A percentile compares a stretch with the other conserved stretches of the same genome.
Evolutionary conservation across 257 asterid species (phyloP).

Genomic region (Solanum appendiculatum): DNA sequence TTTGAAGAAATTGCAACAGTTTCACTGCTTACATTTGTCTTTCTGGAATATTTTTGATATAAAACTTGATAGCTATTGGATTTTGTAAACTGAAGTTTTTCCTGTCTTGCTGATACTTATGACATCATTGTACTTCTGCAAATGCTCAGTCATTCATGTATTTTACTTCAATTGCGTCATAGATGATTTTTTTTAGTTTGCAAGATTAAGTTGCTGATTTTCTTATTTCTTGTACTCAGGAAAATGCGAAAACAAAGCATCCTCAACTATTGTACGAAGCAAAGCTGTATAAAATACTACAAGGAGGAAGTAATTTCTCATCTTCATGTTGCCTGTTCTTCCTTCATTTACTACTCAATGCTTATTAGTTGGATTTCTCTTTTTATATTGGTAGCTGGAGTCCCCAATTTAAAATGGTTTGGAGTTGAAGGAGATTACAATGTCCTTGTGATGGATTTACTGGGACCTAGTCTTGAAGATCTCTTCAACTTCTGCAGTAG

Average conservation of each 20-base stretch:
- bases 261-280: constrained; percentile 62
- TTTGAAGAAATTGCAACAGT: not conserved
- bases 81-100: not conserved
- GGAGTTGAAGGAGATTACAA: constrained; percentile 73
- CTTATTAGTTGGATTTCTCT: not conserved
- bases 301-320: constrained; percentile 54
- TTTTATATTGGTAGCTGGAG: constrained; percentile 38
- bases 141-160: not conserved
- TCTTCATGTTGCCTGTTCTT: constrained; percentile 4
- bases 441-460: constrained; percentile 61
- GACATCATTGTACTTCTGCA: not conserved
- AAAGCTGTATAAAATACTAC: constrained; percentile 51
- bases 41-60: not conserved
- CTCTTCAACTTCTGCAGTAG: constrained; percentile 58
- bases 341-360: not conserved
- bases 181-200: constrained; percentile 2
- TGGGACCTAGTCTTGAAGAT: constrained; percentile 79
- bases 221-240: constrained; percentile 22
- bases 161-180: not conserved
- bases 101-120: not conserved
- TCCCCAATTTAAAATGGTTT: constrained; percentile 51
- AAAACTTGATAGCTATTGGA: not conserved
- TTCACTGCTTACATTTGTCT: not conserved
- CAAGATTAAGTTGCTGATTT: not conserved
- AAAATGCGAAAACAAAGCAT: constrained; percentile 55